Evolutionary conservation across 176 grass and related monocot genomes (phyloP), one percentile per base, ranked within the genome.

Genomic region (Avena insularis): DNA sequence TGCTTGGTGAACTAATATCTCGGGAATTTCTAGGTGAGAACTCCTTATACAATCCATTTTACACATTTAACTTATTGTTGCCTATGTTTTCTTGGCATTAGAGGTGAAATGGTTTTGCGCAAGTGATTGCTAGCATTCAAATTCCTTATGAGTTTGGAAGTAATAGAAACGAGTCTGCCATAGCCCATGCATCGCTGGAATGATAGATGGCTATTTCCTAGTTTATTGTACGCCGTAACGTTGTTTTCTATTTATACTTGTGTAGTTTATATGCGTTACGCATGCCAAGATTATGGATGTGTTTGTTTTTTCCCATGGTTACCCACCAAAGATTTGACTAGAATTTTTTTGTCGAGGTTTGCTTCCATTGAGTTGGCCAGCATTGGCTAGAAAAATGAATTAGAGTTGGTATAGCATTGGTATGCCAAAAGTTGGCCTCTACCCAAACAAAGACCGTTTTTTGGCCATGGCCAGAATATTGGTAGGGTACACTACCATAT

Each of bases 21-120:
- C 11, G 2, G 31, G 47, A 70, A 14, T 11, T 0, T 78, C 54
- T 55, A 71, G 54, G 8, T 55, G n/a, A 35, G 79, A 83, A 83
- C 75, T 48, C 47, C 46, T 65, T 80, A 45, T 61, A 68, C 3
- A 31, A 55, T 31, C 47, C 43, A 54, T 78, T 78, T 66, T 6
- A 25, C 47, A 9, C 38, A 56, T 53, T 80, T 60, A 16, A 65
- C 10, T 29, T 66, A 48, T 56, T 65, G 20, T 84, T 80, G 35
- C 66, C 71, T 65, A 67, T 47, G 58, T 75, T 79, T 38, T 16
- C 71, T 20, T 66, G 74, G 36, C 55, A 75, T 84, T 23, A 78
- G 8, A 68, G 70, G 19, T 17, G 76, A 77, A 50, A 47, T 90
- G 19, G 38, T 82, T 81, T 79, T 65, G 9, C 49, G 81, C 10